Conservation (phyloP, 192 early-diverging fungal species). For the Thoreauomyces humboldtii region DNA sequence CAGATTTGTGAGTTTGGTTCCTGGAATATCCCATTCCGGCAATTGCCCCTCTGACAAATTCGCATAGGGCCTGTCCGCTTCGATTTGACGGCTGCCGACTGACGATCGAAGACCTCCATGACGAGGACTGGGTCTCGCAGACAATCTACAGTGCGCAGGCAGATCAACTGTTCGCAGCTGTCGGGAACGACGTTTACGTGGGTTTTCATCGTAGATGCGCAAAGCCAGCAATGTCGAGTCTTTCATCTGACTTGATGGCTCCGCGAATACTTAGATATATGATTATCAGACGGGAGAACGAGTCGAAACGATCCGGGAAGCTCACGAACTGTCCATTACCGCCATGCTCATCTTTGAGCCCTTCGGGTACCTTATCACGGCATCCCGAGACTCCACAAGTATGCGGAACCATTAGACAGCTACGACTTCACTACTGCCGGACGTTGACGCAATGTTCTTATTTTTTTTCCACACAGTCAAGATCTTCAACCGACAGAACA, state of each 20-base stretch:
- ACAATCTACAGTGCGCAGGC: conserved; percentile 21
- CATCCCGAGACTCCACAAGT: conserved; percentile 51
- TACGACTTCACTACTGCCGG: too few species aligned
- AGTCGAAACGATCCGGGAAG: conserved; percentile 31
- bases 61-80: conserved; percentile 3
- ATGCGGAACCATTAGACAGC: too few species aligned
- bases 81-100: conserved; percentile 36
- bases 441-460: too few species aligned
- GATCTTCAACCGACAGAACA: conserved; percentile 43
- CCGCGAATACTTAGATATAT: conserved; percentile 54
- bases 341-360: conserved; percentile 39
- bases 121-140: conserved; percentile 48
- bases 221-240: neutral
- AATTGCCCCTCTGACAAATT: neutral
- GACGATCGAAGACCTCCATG: conserved; percentile 40
- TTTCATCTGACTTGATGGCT: neutral
- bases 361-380: conserved; percentile 47
- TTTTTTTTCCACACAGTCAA: conserved; percentile 47
- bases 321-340: conserved; percentile 49
- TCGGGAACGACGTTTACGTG: conserved; percentile 45
- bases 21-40: too few species aligned
- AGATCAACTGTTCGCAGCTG: conserved; percentile 41
- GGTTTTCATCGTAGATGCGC: neutral
- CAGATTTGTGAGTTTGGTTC: conserved; percentile 1
- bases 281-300: conserved; percentile 42